Conservation (phyloP, 352 stramenopile genomes). For the Pythium phragmiticola region DNA sequence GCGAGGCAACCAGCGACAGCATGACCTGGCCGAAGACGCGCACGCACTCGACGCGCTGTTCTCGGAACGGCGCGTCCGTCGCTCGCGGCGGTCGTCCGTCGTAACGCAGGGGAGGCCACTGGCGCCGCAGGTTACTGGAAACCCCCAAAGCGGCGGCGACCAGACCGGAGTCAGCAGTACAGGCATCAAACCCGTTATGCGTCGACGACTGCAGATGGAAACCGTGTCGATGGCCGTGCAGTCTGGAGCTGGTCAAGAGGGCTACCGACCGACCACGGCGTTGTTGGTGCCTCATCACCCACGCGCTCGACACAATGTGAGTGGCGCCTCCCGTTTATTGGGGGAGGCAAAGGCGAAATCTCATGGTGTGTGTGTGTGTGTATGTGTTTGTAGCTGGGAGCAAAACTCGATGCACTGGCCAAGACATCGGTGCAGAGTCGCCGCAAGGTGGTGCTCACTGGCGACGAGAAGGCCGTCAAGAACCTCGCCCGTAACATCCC, state of each 20-base stretch:
- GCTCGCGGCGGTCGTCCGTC: constrained; percentile 33
- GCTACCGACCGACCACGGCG: constrained; percentile 10
- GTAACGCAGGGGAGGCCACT: not conserved
- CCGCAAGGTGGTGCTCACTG: constrained; percentile 48
- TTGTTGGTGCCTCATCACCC: constrained; percentile 19
- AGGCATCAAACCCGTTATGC: constrained; percentile 10
- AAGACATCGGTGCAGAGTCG: constrained; percentile 56
- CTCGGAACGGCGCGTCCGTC: constrained; percentile 25
- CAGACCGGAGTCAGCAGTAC: not conserved
- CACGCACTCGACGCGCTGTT: constrained; percentile 34
- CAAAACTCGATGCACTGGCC: constrained; percentile 60
- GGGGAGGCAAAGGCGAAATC: not conserved
- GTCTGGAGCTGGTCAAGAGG: not conserved
- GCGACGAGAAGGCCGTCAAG: constrained; percentile 32
- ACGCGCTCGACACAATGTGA: constrained; percentile 26
- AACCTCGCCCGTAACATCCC: constrained; percentile 1
- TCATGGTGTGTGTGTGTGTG: not conserved
- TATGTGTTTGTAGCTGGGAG: constrained; percentile 31
- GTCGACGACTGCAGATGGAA: constrained; percentile 19
- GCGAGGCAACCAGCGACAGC: constrained; percentile 7
- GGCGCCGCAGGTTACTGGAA: not conserved
- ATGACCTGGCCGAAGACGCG: constrained; percentile 1
- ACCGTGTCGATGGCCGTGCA: not conserved
- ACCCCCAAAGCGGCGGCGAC: not conserved
- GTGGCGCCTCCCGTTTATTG: not conserved